Percentiles rank a stretch among this genome's conserved stretches.
These are phyloP conservation scores for Aspergillus jensenii DNA, from an alignment of 2,329 filamentous ascomycete genomes.

Conservation along the genomic window DNA sequence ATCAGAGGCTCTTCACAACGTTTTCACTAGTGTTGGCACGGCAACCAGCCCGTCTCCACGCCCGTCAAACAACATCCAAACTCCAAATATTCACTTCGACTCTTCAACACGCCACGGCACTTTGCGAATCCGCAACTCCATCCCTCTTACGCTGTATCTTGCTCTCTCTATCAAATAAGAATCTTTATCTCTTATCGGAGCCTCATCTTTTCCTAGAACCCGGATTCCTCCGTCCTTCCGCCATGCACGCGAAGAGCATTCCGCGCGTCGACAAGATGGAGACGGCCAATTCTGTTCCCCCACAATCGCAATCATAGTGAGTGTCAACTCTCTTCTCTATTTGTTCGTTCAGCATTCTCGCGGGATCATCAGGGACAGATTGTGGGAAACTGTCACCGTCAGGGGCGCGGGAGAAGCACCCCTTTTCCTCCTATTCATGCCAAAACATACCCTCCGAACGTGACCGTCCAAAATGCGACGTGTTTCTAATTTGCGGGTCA, in stretches of 20 bases:
- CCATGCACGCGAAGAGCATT: slow-evolving; percentile 7
- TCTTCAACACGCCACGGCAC: background rate
- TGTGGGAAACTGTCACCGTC: background rate
- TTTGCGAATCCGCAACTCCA: background rate
- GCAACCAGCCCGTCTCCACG: slow-evolving; percentile 1
- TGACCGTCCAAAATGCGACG: background rate
- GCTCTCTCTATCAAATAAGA: background rate
- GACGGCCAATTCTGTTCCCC: background rate
- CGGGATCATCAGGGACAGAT: background rate
- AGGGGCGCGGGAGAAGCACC: background rate
- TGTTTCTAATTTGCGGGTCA: background rate
- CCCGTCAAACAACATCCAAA: slow-evolving; percentile 2
- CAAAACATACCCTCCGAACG: background rate
- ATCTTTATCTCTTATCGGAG: slow-evolving; percentile 5
- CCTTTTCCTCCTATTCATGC: slow-evolving; percentile 3
- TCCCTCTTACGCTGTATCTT: slow-evolving; percentile 3
- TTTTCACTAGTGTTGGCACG: slow-evolving; percentile 8
- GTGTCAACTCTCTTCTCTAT: background rate
- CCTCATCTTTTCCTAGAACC: background rate
- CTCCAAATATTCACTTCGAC: background rate
- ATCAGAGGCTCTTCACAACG: background rate
- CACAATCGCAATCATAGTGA: slow-evolving; percentile 8
- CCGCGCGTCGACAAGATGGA: slow-evolving; percentile 10
- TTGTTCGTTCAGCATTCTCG: slow-evolving; percentile 1
- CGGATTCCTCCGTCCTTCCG: background rate